phyloP scores from a whole-genome alignment of 2,329 filamentous ascomycete species.

The Fusarium sterilihyphosum region DNA sequence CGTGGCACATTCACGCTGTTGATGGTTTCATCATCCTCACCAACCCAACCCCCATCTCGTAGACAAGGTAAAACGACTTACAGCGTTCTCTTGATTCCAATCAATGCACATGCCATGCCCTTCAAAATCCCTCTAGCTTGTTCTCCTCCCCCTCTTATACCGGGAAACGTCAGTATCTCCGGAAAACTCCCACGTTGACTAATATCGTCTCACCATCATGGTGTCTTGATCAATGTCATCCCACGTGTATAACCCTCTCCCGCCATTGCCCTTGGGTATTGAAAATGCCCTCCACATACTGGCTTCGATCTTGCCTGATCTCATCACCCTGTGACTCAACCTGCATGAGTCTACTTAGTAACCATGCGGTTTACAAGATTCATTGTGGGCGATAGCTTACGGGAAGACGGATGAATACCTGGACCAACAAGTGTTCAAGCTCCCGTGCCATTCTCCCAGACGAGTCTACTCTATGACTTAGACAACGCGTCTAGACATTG shows the following conservation, averaged over 20 bases:
- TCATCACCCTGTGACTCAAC: constrained; percentile 1
- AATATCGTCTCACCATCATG: constrained; percentile 11
- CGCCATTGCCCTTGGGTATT: not conserved
- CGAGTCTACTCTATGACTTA: not conserved
- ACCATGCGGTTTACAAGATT: constrained; percentile 7
- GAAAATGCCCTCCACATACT: constrained; percentile 4
- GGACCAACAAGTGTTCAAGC: not conserved
- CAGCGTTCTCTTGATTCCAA: not conserved
- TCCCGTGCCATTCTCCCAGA: not conserved
- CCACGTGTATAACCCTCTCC: not conserved
- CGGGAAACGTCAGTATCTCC: not conserved
- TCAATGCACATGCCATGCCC: not conserved
- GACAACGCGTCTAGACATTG: not conserved
- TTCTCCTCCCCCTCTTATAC: not conserved
- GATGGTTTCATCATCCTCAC: not conserved
- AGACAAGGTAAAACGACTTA: constrained; percentile 16
- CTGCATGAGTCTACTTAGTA: not conserved
- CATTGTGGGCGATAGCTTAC: not conserved
- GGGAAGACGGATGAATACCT: not conserved
- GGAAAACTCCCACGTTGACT: not conserved
- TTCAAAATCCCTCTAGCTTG: not conserved
- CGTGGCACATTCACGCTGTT: not conserved
- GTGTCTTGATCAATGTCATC: constrained; percentile 19
- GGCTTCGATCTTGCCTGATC: not conserved
- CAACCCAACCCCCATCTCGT: not conserved